phyloP scores from a whole-genome alignment of 2,329 filamentous ascomycete species.

The Lachnellula cervina region DNA sequence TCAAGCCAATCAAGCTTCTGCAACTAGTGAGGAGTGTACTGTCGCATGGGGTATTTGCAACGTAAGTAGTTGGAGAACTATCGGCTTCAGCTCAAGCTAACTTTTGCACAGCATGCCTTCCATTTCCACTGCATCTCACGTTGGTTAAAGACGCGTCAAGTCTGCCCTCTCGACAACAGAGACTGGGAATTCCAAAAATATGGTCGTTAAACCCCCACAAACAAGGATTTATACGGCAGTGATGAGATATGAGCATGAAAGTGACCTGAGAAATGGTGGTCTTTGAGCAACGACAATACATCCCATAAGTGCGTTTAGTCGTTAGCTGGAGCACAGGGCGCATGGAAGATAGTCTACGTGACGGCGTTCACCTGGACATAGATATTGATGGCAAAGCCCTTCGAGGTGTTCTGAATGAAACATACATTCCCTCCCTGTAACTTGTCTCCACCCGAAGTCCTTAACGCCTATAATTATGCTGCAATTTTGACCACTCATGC shows the following conservation, averaged over 20 bases:
- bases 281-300: background rate
- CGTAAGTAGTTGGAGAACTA: constrained; percentile 50
- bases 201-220: constrained; percentile 50
- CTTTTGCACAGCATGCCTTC: constrained; percentile 74
- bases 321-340: constrained; percentile 14
- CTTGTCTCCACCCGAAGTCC: background rate
- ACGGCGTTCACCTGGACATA: constrained; percentile 21
- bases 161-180: constrained; percentile 93
- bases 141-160: constrained; percentile 98
- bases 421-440: constrained; percentile 1
- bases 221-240: background rate
- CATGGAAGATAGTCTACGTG: constrained; percentile 12
- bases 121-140: constrained; percentile 99
- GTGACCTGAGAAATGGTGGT: background rate
- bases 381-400: constrained; percentile 6
- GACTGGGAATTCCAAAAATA: constrained; percentile 99
- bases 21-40: constrained; percentile 95
- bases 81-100: constrained; percentile 2
- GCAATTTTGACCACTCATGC: constrained; percentile 12
- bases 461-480: constrained; percentile 7
- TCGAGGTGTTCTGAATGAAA: constrained; percentile 9
- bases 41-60: constrained; percentile 99
- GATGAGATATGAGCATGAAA: constrained; percentile 9
- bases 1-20: constrained; percentile 96
- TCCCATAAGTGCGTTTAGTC: background rate